These are phyloP conservation scores for Escallonia rubra DNA, from an alignment of 129 eudicot genomes.

Conservation along the genomic window DNA sequence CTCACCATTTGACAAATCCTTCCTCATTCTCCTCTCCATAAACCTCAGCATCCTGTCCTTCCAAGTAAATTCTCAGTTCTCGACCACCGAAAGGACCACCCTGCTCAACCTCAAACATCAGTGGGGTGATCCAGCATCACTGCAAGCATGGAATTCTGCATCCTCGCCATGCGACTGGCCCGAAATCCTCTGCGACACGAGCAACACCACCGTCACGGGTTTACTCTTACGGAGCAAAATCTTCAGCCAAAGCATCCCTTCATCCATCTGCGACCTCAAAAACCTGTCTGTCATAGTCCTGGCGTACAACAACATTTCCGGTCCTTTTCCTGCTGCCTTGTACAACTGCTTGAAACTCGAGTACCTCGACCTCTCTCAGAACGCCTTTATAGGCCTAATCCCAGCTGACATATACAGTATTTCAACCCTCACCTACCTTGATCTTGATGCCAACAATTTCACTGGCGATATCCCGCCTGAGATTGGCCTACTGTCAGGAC, in stretches of 20 bases:
- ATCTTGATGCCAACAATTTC: constrained; percentile 67
- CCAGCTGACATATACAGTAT: constrained; percentile 59
- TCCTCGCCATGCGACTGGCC: constrained; percentile 74
- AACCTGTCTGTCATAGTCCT: constrained; percentile 34
- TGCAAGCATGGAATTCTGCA: constrained; percentile 53
- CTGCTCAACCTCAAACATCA: constrained; percentile 49
- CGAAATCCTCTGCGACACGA: constrained; percentile 43
- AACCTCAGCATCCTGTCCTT: constrained; percentile 17
- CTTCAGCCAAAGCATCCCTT: constrained; percentile 41
- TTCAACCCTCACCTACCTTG: constrained; percentile 27
- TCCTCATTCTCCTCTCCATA: constrained; percentile 3
- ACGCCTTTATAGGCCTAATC: constrained; percentile 45
- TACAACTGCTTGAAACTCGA: constrained; percentile 50
- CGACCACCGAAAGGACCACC: constrained; percentile 28
- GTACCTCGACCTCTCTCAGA: constrained; percentile 46
- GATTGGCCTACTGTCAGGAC: constrained; percentile 43
- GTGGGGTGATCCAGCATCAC: constrained; percentile 48
- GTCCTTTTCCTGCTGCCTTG: constrained; percentile 52
- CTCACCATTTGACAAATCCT: constrained; percentile 11
- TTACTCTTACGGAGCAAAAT: background rate
- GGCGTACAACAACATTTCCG: constrained; percentile 39
- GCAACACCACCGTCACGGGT: no score
- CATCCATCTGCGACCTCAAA: constrained; percentile 44
- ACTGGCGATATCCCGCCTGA: constrained; percentile 81
- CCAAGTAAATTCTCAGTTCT: constrained; percentile 37